Evolutionary conservation across 2,329 filamentous ascomycete species (phyloP), one percentile per base, ranked within the genome.

Genomic region (Apiospora rasikravindrae): DNA sequence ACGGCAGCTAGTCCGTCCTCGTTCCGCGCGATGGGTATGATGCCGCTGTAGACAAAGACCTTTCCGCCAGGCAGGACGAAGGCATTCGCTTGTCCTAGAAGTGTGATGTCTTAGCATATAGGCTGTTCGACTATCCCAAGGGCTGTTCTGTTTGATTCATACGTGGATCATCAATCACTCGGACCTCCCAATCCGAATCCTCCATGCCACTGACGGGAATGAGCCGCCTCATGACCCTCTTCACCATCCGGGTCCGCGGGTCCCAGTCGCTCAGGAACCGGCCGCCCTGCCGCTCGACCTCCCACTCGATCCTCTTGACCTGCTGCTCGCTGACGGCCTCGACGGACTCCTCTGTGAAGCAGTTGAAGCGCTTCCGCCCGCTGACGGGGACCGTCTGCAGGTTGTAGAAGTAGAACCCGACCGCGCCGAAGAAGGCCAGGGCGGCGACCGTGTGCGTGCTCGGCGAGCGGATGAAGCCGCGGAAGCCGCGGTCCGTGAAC

Each of bases 11-110:
- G 84, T 3, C 90, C 91, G 78, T 92, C 88, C 71, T 94, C 92
- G 76, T 85, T 90, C 70, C 86, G 79, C 73, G 91, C 92, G 29
- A 94, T 83, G n/a, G 87, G 86, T 70, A 95, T 81, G 44, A 96
- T 90, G 49, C 93, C 93, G 74, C 89, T 92, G 78, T 90, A 92
- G 1, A 96, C 93, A 79, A 95, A 95, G 0, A 96, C 93, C 77
- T 95, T 94, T 33, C 93, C 93, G 5, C 90, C 93, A 0, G 93
- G 93, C 7, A 94, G 86, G 1, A 96, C 93, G 78, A 95, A 94
- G 0, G 93, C 93, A 77, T 96, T 96, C 74, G 87, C 86, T 51
- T 87, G 88, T 53, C 77, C 84, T 86, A 37, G 33, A 37, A 5
- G 69, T n/a, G 45, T 49, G n/a, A 6, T 49, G 22, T 49, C 19